Evolutionary conservation across 257 asterid genomes (phyloP).

Genomic region (Solanum microdontum): DNA sequence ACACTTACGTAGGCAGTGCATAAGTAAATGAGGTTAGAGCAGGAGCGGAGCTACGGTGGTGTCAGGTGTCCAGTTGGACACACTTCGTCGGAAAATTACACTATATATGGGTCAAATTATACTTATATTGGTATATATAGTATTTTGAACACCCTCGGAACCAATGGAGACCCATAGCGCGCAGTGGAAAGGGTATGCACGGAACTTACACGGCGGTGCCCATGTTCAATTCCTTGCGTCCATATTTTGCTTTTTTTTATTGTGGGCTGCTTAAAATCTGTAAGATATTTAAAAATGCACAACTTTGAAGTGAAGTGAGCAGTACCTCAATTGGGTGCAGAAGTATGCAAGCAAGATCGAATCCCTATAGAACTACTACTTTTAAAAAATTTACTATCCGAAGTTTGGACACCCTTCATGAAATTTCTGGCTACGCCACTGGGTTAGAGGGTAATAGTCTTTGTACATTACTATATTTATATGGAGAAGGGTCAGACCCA

Average conservation of each 20-base stretch:
- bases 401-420: neutral
- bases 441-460: conserved; percentile 24
- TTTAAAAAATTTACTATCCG: too few species aligned
- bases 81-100: neutral
- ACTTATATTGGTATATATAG: neutral
- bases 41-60: neutral
- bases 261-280: too few species aligned
- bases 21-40: conserved; percentile 67
- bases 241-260: too few species aligned
- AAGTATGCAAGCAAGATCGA: neutral
- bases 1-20: conserved; percentile 63
- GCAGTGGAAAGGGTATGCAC: neutral
- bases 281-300: too few species aligned
- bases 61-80: neutral
- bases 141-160: neutral
- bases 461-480: neutral
- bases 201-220: neutral
- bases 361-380: neutral
- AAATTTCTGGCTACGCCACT: neutral
- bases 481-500: neutral
- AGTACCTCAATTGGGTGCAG: neutral
- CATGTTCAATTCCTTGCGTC: neutral
- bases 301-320: neutral
- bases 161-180: neutral
- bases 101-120: neutral